Conservation (phyloP, 805 yeast species). For the Wickerhamiella sergipiensis region DNA sequence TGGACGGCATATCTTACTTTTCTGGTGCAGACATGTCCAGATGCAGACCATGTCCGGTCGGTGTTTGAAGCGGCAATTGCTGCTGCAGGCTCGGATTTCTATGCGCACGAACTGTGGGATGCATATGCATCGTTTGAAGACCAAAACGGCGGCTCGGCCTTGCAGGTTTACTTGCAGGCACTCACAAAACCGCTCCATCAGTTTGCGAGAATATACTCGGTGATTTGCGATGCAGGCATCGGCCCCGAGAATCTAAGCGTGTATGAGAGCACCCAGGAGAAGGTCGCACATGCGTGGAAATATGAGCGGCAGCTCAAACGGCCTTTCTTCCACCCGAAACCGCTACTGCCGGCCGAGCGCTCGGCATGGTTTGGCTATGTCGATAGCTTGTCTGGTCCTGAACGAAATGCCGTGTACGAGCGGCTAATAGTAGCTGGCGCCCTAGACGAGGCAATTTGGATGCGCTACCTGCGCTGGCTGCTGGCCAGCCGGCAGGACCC, state of each 20-base stretch:
- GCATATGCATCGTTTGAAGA: constrained; percentile 15
- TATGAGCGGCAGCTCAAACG: constrained; percentile 52
- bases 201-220: constrained; percentile 54
- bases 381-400: constrained; percentile 26
- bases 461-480: constrained; percentile 45
- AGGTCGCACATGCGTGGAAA: constrained; percentile 52
- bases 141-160: background rate
- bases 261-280: constrained; percentile 22
- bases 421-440: constrained; percentile 48
- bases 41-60: constrained; percentile 12
- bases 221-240: constrained; percentile 25
- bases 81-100: constrained; percentile 54
- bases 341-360: constrained; percentile 32
- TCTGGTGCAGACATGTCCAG: constrained; percentile 17
- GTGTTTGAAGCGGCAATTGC: constrained; percentile 36
- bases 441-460: constrained; percentile 49
- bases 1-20: constrained; percentile 29
- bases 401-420: constrained; percentile 43
- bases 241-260: background rate
- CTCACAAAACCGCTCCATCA: constrained; percentile 41
- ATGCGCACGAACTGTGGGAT: constrained; percentile 78
- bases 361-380: constrained; percentile 52
- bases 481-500: constrained; percentile 16
- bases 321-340: constrained; percentile 40
- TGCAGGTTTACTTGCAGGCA: background rate